These are phyloP conservation scores for Aspergillus aculeatinus DNA, from an alignment of 2,329 filamentous ascomycete genomes.

Conservation along the genomic window DNA sequence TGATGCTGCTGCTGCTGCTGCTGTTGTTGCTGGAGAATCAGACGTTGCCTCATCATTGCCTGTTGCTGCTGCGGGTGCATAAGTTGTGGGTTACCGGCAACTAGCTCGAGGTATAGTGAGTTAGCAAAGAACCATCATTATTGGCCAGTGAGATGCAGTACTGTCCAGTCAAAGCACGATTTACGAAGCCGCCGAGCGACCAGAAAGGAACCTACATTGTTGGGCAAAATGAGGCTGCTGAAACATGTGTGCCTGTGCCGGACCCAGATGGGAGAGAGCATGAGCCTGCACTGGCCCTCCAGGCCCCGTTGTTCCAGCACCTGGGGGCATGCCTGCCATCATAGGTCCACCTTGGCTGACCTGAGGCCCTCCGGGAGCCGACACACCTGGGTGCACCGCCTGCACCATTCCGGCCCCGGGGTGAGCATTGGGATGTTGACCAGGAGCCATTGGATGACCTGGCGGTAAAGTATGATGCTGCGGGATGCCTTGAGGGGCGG, in stretches of 20 bases:
- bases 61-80: conserved; percentile 44
- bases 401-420: conserved; percentile 52
- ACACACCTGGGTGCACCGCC: conserved; percentile 62
- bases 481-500: conserved; percentile 60
- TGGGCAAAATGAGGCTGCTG: conserved; percentile 48
- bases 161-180: neutral
- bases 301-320: conserved; percentile 52
- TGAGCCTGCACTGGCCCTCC: conserved; percentile 55
- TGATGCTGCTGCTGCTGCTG: conserved; percentile 37
- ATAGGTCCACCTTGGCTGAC: conserved; percentile 63
- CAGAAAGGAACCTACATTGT: conserved; percentile 37
- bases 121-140: neutral
- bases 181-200: neutral
- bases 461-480: conserved; percentile 59
- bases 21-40: conserved; percentile 34
- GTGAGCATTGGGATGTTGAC: conserved; percentile 58
- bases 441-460: conserved; percentile 60
- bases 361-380: conserved; percentile 58
- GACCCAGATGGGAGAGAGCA: conserved; percentile 60
- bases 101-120: conserved; percentile 19
- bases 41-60: conserved; percentile 33
- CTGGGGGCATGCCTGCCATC: conserved; percentile 63
- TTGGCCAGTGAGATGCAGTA: neutral
- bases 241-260: conserved; percentile 55
- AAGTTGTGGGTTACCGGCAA: conserved; percentile 47